Percentiles rank a stretch among this genome's conserved stretches.
These are phyloP conservation scores for Notholithocarpus densiflorus DNA, from an alignment of 306 rosid species.

Conservation along the genomic window DNA sequence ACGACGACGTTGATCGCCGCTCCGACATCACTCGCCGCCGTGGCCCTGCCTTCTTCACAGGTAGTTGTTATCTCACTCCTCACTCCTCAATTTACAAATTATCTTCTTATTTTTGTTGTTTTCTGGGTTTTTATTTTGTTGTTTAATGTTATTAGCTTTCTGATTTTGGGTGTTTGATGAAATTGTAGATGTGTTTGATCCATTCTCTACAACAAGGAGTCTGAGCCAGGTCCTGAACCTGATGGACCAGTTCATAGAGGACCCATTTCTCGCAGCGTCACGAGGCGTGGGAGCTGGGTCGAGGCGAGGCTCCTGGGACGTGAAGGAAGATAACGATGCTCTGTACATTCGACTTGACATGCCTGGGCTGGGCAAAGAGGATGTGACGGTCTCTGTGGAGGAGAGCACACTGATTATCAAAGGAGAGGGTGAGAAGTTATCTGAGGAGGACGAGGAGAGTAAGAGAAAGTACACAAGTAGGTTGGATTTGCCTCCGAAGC, in stretches of 20 bases:
- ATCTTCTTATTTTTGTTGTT: no score
- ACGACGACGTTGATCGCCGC: constrained; percentile 26
- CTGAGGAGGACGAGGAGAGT: constrained; percentile 29
- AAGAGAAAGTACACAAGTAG: constrained; percentile 51
- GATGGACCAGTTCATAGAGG: constrained; percentile 73
- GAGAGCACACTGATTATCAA: constrained; percentile 57
- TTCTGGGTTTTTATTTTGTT: neutral
- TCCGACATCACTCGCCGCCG: constrained; percentile 27
- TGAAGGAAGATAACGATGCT: constrained; percentile 47
- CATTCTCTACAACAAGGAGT: constrained; percentile 62
- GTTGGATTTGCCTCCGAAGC: constrained; percentile 50
- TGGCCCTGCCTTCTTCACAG: constrained; percentile 26
- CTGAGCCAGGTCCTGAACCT: constrained; percentile 72
- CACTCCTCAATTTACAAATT: neutral
- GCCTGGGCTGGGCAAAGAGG: constrained; percentile 69
- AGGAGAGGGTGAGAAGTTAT: constrained; percentile 47
- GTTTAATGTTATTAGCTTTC: neutral
- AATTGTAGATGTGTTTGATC: constrained; percentile 61
- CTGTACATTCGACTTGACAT: constrained; percentile 62
- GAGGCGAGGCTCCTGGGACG: constrained; percentile 64
- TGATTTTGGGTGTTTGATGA: neutral
- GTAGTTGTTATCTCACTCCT: constrained; percentile 6
- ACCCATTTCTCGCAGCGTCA: constrained; percentile 44
- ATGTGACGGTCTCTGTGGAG: constrained; percentile 67
- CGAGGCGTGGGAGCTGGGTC: constrained; percentile 50